phyloP scores from a whole-genome alignment of 768 basidiomycete species.

The Rhodotorula diobovata region DNA sequence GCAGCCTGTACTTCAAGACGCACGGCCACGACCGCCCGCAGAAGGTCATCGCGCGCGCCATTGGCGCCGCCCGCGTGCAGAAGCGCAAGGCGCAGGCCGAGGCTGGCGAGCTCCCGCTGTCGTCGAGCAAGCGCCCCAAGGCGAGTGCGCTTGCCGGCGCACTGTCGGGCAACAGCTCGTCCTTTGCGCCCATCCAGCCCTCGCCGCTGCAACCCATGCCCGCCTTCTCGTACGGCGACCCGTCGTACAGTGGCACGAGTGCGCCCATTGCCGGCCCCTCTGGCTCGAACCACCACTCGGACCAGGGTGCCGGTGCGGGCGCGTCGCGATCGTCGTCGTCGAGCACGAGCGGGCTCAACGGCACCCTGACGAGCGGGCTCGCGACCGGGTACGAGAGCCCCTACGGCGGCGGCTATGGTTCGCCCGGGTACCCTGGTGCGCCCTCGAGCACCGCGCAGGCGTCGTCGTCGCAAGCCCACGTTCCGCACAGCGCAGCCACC shows the following conservation, averaged over 20 bases:
- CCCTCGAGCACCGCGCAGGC: neutral
- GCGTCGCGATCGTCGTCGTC: slow-evolving; percentile 5
- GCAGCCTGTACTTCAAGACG: slow-evolving; percentile 33
- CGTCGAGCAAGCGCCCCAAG: slow-evolving; percentile 4
- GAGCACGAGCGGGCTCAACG: slow-evolving; percentile 3
- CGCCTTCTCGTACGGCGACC: slow-evolving; percentile 10
- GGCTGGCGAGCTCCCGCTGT: neutral
- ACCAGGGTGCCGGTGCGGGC: neutral
- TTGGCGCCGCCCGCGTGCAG: slow-evolving; percentile 29
- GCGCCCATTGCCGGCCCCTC: neutral
- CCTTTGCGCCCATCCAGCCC: neutral
- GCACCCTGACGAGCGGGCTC: slow-evolving; percentile 5
- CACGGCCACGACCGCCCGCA: slow-evolving; percentile 34
- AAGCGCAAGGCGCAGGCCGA: slow-evolving; percentile 23
- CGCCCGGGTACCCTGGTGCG: neutral
- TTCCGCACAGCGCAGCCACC: neutral
- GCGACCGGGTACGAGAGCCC: slow-evolving; percentile 14
- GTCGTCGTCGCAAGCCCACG: too few species aligned
- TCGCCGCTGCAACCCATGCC: slow-evolving; percentile 11
- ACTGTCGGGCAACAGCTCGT: slow-evolving; percentile 2
- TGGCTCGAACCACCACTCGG: neutral
- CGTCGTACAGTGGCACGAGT: too few species aligned
- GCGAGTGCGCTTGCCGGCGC: slow-evolving; percentile 1
- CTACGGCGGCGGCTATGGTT: neutral
- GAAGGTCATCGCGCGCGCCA: slow-evolving; percentile 27